Evolutionary conservation across 352 stramenopile genomes (phyloP), one percentile per base, ranked within the genome.

Genomic region (Phytophthora idaei): DNA sequence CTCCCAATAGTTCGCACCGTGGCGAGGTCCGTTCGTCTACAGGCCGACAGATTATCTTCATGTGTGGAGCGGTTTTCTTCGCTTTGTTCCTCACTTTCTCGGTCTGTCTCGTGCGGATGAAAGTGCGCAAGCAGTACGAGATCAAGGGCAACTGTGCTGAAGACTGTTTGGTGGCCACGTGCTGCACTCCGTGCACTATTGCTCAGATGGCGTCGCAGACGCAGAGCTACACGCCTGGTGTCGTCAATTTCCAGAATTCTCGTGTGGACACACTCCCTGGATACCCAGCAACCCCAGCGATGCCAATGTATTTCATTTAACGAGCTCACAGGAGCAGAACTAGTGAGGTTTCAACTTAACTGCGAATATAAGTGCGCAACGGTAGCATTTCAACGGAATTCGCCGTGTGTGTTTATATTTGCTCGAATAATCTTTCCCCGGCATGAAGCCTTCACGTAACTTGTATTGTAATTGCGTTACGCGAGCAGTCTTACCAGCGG

Each of bases 201-300:
- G 80, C 82, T 27, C 82, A 90, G 57, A 83, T 90, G 66, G 78
- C 78, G 15, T 81, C 80, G 6, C 76, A 85, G 47, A 67, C 75
- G 10, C 80, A 80, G 52, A 87, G 77, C 34, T 90, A 88, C 62
- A 80, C 61, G 28, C 80, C 80, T 1, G 76, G 80, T 9, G 64
- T 60, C 34, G 87, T 77, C 67, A 69, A 57, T 28, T 85, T 88
- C 58, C 60, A 63, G 10, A 50, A 62, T 51, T 51, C 45, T 44
- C 4, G 39, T 10, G 41, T 54, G 7, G 67, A 71, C 49, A 71
- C 51, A 2, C 55, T 74, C 2, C 67, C 62, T 5, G 67, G 61
- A 41, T 74, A 74, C n/a, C 57, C 67, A 9, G 28, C 32, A n/a
- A 60, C 49, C 1, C 61, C 55, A 21, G 21, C 50, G 5, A 53